Base-by-base conservation (phyloP, 1,139 yeast genomes). In the Meyerozyma athensensis region DNA sequence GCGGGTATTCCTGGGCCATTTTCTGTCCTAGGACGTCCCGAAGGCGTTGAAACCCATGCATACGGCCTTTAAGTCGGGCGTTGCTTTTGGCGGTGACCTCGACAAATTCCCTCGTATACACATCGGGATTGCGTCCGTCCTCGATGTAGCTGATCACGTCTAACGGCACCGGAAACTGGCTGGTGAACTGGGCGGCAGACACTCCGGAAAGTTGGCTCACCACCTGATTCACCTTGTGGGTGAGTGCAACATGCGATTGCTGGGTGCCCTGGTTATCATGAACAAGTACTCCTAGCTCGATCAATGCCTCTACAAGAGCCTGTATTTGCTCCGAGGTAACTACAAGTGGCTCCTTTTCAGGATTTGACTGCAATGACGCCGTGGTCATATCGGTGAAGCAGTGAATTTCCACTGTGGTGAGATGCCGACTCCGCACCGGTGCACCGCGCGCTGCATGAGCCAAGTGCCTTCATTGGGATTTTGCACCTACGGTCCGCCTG, bases 91-190 rank as follows among this genome's bases (percentile, higher is more conserved):
- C 82, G 16, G 92, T 84, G 32, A 92, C 86, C 58, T 92, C 98
- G 8, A 90, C 87, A 61, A 92, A 92, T 61, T 94, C 98, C 55
- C 98, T 73, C 0, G 97, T 89, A 59, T 92, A 92, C 35, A 92
- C 90, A 55, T 92, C 97, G 0, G 99, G 98, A 54, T 92, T 92
- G 47, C 98, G 70, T 2, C 98, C 98, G 52, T 89, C 95, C 55
- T 92, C 97, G 34, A 92, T 86, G 55, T 92, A 85, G 43, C 81
- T 80, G 6, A 86, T 64, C 12, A 86, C 89, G 53, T 86, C 96
- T 34, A 82, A 57, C 0, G 96, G 95, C 2, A 86, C 70, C 1
- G 81, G 77, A 38, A 55, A 68, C 39, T 67, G 62, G 26, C 50
- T 54, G 2, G 65, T 59, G 34, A 53, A 53, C 1, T 66, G 63